Conservation (phyloP, 768 basidiomycete species). For the Daedalea quercina region DNA sequence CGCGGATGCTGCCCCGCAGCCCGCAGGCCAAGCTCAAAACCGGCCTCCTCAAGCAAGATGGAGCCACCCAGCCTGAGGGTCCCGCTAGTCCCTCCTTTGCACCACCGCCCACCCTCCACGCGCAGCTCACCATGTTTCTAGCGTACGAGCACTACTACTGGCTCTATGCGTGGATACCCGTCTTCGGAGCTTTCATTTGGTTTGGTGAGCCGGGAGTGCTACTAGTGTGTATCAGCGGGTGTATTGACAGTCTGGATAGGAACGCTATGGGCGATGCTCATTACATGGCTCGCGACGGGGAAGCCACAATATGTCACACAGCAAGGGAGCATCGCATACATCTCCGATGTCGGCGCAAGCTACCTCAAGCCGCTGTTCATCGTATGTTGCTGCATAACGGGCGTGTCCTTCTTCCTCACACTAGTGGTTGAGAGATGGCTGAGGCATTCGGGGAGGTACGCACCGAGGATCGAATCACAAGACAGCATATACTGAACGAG, state of each 20-base stretch:
- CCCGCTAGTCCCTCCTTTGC: neutral
- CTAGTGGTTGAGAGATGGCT: constrained; percentile 57
- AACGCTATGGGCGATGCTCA: constrained; percentile 61
- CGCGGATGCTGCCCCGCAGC: neutral
- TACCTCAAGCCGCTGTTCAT: constrained; percentile 73
- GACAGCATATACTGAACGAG: neutral
- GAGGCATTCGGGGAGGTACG: constrained; percentile 55
- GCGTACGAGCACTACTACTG: constrained; percentile 37
- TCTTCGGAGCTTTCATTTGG: constrained; percentile 58
- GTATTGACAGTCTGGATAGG: constrained; percentile 22
- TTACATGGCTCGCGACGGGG: constrained; percentile 66
- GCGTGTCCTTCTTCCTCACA: constrained; percentile 51
- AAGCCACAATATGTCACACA: constrained; percentile 51
- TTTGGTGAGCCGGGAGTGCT: constrained; percentile 38
- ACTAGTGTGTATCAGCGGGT: neutral
- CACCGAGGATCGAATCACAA: neutral
- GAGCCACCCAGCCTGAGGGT: neutral
- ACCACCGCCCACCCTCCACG: neutral
- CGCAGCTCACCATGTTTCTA: neutral
- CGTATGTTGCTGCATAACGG: constrained; percentile 56
- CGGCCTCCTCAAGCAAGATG: neutral
- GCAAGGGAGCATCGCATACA: constrained; percentile 58
- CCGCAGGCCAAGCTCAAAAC: neutral
- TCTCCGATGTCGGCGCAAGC: constrained; percentile 73
- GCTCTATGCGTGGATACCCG: constrained; percentile 59